A percentile compares a stretch with the other conserved stretches of the same genome.
Evolutionary conservation across 257 asterid genomes (phyloP).

Genomic region (Solanum bulbocastanum): DNA sequence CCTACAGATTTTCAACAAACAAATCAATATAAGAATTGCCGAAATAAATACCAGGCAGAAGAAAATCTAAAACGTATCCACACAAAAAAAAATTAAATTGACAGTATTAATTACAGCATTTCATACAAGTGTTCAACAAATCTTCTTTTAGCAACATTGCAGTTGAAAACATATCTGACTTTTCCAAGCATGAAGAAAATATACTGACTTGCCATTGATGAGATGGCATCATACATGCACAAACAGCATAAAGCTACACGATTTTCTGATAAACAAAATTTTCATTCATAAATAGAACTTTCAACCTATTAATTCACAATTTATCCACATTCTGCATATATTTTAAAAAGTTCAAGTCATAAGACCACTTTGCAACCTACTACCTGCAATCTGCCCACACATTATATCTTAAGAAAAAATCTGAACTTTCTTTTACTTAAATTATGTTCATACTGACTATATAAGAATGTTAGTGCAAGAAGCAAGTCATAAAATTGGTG

Average conservation of each 20-base stretch:
- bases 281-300: background rate
- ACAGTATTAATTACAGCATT: background rate
- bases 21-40: background rate
- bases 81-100: background rate
- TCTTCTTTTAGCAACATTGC: background rate
- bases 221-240: background rate
- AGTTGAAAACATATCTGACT: background rate
- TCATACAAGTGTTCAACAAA: background rate
- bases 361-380: background rate
- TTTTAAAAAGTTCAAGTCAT: background rate
- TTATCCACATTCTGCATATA: background rate
- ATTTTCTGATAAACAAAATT: background rate
- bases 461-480: background rate
- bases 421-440: background rate
- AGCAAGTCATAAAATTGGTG: background rate
- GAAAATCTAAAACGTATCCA: background rate
- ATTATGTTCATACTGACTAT: background rate
- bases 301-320: background rate
- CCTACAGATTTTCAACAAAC: constrained; percentile 28
- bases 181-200: background rate
- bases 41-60: background rate
- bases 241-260: background rate
- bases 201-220: background rate
- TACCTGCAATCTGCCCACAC: background rate
- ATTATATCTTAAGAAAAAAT: background rate